A percentile compares a stretch with the other conserved stretches of the same genome.
These are phyloP conservation scores for Francoa sonchifolia DNA, from an alignment of 441 rosid genomes.

Conservation along the genomic window DNA sequence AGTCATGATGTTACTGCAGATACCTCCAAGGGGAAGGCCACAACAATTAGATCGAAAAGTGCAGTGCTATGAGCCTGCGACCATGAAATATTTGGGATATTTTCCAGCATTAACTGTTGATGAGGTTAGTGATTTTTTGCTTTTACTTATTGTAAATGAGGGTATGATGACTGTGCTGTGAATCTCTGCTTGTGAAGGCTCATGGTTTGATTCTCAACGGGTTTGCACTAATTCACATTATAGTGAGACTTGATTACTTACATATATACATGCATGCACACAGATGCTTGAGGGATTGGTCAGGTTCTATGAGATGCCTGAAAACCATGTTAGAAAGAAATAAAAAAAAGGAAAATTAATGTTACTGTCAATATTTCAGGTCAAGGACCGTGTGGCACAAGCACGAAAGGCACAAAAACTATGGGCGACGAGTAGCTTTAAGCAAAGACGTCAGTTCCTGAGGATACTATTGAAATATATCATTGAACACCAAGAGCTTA, in stretches of 20 bases:
- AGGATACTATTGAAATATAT: slow-evolving; percentile 87
- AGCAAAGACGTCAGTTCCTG: slow-evolving; percentile 85
- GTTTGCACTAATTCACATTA: too few species aligned
- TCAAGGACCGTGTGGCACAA: slow-evolving; percentile 60
- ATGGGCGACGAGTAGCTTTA: slow-evolving; percentile 91
- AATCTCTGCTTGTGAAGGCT: too few species aligned
- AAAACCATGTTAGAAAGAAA: too few species aligned
- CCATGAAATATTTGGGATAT: slow-evolving; percentile 86
- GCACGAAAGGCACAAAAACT: slow-evolving; percentile 90
- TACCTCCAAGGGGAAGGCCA: slow-evolving; percentile 86
- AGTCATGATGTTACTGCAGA: slow-evolving; percentile 26
- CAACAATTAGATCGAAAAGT: slow-evolving; percentile 76
- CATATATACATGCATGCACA: neutral
- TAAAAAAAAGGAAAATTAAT: neutral
- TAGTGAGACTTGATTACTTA: too few species aligned
- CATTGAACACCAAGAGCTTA: slow-evolving; percentile 83
- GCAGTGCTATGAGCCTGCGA: slow-evolving; percentile 97
- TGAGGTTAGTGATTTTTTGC: slow-evolving; percentile 47
- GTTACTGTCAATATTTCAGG: slow-evolving; percentile 31
- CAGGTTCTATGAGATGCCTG: too few species aligned
- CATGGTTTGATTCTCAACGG: too few species aligned
- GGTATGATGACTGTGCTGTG: too few species aligned
- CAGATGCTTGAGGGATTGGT: too few species aligned
- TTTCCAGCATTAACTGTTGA: slow-evolving; percentile 51
- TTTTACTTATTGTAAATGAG: neutral